phyloP scores from a whole-genome alignment of 176 grass and related monocot species.

The Thinopyrum elongatum region DNA sequence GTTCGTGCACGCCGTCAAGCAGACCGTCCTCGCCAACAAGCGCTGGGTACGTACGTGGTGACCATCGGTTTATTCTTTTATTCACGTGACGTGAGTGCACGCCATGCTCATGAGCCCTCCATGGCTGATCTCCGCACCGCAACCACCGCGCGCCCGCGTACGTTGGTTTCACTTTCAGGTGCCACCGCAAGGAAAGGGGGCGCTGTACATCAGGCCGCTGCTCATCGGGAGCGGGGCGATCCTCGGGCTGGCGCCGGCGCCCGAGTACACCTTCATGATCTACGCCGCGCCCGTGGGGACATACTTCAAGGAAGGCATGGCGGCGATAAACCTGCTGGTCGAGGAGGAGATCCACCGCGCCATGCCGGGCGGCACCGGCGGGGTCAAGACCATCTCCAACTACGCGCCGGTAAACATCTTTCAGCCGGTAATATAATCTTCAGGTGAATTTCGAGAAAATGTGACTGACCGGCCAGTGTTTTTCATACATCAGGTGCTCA shows the following conservation, averaged over 20 bases:
- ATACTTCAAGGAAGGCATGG: slow-evolving; percentile 85
- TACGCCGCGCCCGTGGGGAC: slow-evolving; percentile 80
- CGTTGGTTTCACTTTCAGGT: slow-evolving; percentile 50
- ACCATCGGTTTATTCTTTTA: not conserved
- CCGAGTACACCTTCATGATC: slow-evolving; percentile 84
- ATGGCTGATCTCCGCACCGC: not conserved
- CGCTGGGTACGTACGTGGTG: slow-evolving; percentile 56
- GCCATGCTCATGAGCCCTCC: not conserved
- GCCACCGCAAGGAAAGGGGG: slow-evolving; percentile 81
- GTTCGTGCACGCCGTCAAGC: slow-evolving; percentile 77
- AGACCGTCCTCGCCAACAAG: slow-evolving; percentile 81
- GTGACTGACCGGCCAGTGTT: not conserved
- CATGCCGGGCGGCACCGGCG: slow-evolving; percentile 78
- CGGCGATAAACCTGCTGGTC: slow-evolving; percentile 69
- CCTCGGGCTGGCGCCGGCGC: slow-evolving; percentile 72
- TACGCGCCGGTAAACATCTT: slow-evolving; percentile 66
- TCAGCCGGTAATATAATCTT: not conserved
- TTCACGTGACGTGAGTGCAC: not conserved
- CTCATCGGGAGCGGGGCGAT: slow-evolving; percentile 85
- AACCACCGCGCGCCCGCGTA: not conserved
- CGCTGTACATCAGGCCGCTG: slow-evolving; percentile 82
- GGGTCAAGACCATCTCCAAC: slow-evolving; percentile 88
- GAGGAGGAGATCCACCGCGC: slow-evolving; percentile 67
- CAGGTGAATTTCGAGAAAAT: not conserved
- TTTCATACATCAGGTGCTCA: slow-evolving; percentile 48